Evolutionary conservation across 2,329 filamentous ascomycete genomes (phyloP).

Genomic region (Tolypocladium tundrense): DNA sequence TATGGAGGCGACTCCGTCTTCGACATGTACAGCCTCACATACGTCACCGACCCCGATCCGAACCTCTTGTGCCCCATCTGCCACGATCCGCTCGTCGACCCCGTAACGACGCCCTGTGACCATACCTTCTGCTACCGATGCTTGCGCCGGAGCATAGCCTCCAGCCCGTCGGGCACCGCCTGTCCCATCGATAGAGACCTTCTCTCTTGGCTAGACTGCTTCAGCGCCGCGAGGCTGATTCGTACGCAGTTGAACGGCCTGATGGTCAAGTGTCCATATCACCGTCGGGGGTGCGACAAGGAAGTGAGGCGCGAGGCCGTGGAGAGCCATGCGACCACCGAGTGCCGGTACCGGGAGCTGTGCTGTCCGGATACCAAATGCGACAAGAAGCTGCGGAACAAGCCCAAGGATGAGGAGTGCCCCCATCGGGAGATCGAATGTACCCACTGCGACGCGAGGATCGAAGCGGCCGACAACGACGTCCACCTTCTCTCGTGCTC

Average conservation of each 20-base stretch:
- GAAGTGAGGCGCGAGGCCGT: constrained; percentile 43
- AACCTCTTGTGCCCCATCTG: constrained; percentile 46
- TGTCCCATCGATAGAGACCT: constrained; percentile 51
- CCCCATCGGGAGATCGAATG: constrained; percentile 43
- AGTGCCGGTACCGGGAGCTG: constrained; percentile 46
- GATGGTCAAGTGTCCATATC: constrained; percentile 47
- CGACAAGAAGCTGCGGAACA: constrained; percentile 38
- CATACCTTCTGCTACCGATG: constrained; percentile 56
- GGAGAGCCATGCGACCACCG: constrained; percentile 43
- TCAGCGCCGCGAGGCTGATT: constrained; percentile 36
- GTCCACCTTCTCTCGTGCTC: constrained; percentile 30
- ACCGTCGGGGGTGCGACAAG: constrained; percentile 36
- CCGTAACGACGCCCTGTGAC: constrained; percentile 51
- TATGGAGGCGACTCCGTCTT: constrained; percentile 28
- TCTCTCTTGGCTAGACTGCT: constrained; percentile 26
- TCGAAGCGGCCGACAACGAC: constrained; percentile 34
- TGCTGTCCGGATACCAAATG: constrained; percentile 46
- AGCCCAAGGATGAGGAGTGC: constrained; percentile 41
- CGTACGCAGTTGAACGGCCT: constrained; percentile 52
- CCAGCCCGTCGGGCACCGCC: constrained; percentile 27
- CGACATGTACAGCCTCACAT: constrained; percentile 35
- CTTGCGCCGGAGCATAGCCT: constrained; percentile 31
- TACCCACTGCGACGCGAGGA: constrained; percentile 38
- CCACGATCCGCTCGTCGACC: constrained; percentile 48
- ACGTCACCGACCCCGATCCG: constrained; percentile 32